phyloP scores from a whole-genome alignment of 1,284 basidiomycete genomes.

The Melampsora larici-populina region DNA sequence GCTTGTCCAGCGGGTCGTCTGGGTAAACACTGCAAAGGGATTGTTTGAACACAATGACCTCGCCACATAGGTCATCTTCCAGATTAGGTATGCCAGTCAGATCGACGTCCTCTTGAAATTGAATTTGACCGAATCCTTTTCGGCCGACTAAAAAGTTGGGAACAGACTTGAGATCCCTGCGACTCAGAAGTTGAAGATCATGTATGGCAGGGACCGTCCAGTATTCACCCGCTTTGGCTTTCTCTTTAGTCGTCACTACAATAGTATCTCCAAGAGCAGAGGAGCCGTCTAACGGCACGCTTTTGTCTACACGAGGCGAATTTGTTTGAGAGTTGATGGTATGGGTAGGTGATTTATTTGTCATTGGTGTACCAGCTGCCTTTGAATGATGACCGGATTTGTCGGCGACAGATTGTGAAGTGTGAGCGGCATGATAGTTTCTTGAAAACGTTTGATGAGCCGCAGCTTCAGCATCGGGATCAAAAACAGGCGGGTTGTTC shows the following conservation, averaged over 20 bases:
- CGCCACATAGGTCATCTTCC: constrained; percentile 71
- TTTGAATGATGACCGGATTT: not conserved
- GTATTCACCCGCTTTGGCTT: constrained; percentile 74
- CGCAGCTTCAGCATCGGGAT: constrained; percentile 40
- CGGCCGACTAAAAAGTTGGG: constrained; percentile 78
- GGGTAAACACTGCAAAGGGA: constrained; percentile 92
- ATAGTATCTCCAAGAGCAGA: constrained; percentile 35
- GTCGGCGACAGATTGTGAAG: not conserved
- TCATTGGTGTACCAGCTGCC: not conserved
- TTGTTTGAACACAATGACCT: constrained; percentile 81
- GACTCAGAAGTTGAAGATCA: constrained; percentile 66
- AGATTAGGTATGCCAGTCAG: constrained; percentile 79
- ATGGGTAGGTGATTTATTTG: constrained; percentile 11
- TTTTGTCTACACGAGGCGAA: not conserved
- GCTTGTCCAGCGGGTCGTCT: constrained; percentile 73
- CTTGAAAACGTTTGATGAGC: constrained; percentile 28
- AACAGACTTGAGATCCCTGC: constrained; percentile 69
- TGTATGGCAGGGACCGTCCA: constrained; percentile 75
- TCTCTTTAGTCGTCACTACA: constrained; percentile 29
- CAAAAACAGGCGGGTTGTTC: constrained; percentile 30
- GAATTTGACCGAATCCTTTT: constrained; percentile 82
- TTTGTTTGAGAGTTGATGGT: not conserved
- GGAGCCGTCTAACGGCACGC: not conserved
- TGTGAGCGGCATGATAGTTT: not conserved
- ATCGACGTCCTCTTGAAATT: constrained; percentile 87